These are phyloP conservation scores for Fusarium abutilonis DNA, from an alignment of 2,329 filamentous ascomycete genomes.

Conservation along the genomic window DNA sequence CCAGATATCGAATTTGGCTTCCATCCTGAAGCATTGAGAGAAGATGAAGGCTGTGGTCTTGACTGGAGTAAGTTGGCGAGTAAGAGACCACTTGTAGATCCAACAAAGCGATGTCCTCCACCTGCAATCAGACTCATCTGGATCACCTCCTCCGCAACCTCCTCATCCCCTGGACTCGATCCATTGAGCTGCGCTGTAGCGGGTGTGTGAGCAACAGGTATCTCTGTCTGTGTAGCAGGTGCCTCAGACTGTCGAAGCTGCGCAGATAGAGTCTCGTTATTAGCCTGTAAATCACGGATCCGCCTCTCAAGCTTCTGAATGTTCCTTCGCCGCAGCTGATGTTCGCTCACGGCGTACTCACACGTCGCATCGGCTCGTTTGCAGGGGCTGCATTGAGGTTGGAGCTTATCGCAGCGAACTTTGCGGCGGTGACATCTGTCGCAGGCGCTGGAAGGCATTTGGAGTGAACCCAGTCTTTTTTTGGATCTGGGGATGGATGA, in stretches of 20 bases:
- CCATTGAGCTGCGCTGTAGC: not conserved
- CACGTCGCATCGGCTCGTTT: conserved; percentile 49
- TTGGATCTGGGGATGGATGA: too few relatives aligned
- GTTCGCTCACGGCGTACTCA: conserved; percentile 49
- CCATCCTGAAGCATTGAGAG: conserved; percentile 23
- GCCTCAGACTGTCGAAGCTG: conserved; percentile 25
- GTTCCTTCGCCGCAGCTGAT: conserved; percentile 45
- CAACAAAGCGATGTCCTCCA: conserved; percentile 55
- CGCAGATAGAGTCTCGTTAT: conserved; percentile 38
- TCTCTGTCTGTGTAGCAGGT: not conserved
- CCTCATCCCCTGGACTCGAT: conserved; percentile 29
- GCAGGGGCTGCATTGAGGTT: conserved; percentile 51
- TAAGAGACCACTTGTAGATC: conserved; percentile 53
- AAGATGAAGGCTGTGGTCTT: conserved; percentile 24
- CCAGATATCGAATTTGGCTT: conserved; percentile 23
- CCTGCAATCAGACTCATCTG: conserved; percentile 55
- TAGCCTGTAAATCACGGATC: conserved; percentile 47
- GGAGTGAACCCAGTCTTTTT: not conserved
- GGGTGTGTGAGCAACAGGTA: not conserved
- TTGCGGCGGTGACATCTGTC: conserved; percentile 56
- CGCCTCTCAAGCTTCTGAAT: conserved; percentile 50
- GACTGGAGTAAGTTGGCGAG: conserved; percentile 55
- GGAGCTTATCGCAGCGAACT: conserved; percentile 53
- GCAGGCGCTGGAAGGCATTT: conserved; percentile 46
- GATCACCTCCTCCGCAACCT: conserved; percentile 55